Conservation (phyloP, 306 rosid genomes). For the Morella rubra region DNA sequence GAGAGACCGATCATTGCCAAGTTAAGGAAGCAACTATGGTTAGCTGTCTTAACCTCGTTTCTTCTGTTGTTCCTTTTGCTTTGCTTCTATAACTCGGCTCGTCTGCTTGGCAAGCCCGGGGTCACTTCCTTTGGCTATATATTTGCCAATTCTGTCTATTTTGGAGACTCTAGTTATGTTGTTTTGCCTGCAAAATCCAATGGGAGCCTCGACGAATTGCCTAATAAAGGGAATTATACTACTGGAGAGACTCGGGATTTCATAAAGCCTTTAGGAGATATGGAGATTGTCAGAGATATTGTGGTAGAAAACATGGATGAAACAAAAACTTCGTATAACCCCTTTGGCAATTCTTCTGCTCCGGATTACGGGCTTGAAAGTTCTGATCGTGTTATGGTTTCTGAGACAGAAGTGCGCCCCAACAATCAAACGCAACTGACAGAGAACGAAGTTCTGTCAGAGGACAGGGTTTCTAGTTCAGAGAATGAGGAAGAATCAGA, state of each 20-base stretch:
- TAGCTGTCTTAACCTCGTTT: conserved; percentile 29
- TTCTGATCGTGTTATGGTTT: background rate
- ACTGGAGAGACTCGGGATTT: background rate
- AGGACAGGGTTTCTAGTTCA: background rate
- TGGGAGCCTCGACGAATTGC: background rate
- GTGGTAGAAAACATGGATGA: background rate
- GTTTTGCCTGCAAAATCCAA: background rate
- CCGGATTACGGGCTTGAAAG: background rate
- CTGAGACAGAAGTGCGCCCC: background rate
- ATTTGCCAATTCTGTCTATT: conserved; percentile 8
- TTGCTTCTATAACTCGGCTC: conserved; percentile 20
- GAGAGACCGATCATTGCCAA: conserved; percentile 10
- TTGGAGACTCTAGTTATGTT: background rate
- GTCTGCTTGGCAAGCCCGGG: background rate
- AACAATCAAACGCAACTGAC: background rate
- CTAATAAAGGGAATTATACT: background rate
- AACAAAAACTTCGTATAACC: background rate
- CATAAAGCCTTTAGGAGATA: background rate
- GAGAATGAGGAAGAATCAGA: conserved; percentile 9
- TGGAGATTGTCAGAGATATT: background rate
- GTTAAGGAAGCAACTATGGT: conserved; percentile 25
- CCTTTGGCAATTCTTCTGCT: conserved; percentile 3
- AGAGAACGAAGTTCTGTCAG: background rate
- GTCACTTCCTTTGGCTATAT: background rate
- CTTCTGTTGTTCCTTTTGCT: conserved; percentile 32